These are phyloP conservation scores for Chaetomiaceae sp. DNA, from an alignment of 2,329 filamentous ascomycete species.

Conservation along the genomic window DNA sequence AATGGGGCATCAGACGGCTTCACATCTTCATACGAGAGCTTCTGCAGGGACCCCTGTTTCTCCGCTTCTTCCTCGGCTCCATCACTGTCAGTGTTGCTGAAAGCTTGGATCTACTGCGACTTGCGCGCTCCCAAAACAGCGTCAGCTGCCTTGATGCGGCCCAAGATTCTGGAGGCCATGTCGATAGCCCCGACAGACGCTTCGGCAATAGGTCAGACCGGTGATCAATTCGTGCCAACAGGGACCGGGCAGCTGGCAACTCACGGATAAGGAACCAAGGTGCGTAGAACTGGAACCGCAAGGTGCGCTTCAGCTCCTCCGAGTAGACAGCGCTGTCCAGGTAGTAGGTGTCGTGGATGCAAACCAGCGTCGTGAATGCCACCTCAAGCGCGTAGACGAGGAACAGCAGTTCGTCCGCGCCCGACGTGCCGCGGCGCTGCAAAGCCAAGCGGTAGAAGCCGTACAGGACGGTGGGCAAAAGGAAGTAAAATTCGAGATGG, in stretches of 20 bases:
- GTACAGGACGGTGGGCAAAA: constrained; percentile 46
- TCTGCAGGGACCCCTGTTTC: too few species aligned
- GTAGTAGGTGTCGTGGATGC: constrained; percentile 43
- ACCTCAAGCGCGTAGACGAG: constrained; percentile 47
- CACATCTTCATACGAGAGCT: too few species aligned
- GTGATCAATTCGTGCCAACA: too few species aligned
- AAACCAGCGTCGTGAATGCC: constrained; percentile 45
- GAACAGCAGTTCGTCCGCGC: constrained; percentile 42
- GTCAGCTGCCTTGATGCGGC: constrained; percentile 33
- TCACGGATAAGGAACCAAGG: constrained; percentile 49
- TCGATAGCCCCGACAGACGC: constrained; percentile 46
- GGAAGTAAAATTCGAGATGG: constrained; percentile 43
- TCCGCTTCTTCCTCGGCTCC: too few species aligned
- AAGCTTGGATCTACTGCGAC: constrained; percentile 33
- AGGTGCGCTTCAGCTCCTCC: constrained; percentile 37
- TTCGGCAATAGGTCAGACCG: constrained; percentile 25
- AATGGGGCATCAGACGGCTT: too few species aligned
- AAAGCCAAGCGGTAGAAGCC: constrained; percentile 37
- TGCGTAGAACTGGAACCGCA: constrained; percentile 45
- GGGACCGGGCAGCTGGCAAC: constrained; percentile 25
- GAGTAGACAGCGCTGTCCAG: constrained; percentile 44
- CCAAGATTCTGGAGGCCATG: constrained; percentile 48
- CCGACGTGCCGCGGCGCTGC: constrained; percentile 29
- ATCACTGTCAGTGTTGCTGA: too few species aligned
- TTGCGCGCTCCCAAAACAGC: constrained; percentile 34